phyloP scores from a whole-genome alignment of 2,329 filamentous ascomycete species.

The Colletotrichum neosansevieriae region DNA sequence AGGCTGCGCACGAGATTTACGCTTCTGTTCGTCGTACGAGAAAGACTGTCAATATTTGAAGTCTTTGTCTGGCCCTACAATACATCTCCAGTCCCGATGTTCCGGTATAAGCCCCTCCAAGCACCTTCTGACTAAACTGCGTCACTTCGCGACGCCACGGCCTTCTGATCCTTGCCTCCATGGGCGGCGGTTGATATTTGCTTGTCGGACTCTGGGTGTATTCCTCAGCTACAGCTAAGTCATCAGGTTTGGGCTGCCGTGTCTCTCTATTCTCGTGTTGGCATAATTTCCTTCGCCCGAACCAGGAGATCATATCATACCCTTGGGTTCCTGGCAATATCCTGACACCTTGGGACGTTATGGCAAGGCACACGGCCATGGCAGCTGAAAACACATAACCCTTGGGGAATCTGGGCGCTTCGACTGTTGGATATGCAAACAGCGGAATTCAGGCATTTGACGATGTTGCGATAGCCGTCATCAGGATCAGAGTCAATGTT shows the following conservation, averaged over 20 bases:
- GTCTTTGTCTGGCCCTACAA: too few species aligned
- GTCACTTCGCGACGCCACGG: neutral
- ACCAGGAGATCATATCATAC: neutral
- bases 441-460: slow-evolving; percentile 68
- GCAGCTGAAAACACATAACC: slow-evolving; percentile 54
- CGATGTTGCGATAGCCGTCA: slow-evolving; percentile 66
- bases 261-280: neutral
- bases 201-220: neutral
- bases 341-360: slow-evolving; percentile 44
- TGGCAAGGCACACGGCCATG: slow-evolving; percentile 49
- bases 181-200: neutral
- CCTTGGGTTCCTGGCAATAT: slow-evolving; percentile 34
- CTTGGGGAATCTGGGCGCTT: slow-evolving; percentile 57
- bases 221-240: neutral
- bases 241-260: neutral
- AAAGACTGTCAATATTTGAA: too few species aligned
- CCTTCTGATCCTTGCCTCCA: neutral
- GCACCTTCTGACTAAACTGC: neutral
- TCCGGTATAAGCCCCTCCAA: neutral
- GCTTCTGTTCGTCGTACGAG: too few species aligned
- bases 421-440: slow-evolving; percentile 60
- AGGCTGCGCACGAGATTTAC: too few species aligned
- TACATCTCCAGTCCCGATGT: too few species aligned
- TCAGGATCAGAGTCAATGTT: slow-evolving; percentile 61
- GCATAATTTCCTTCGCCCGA: neutral